These are phyloP conservation scores for Vicia sativa DNA, from an alignment of 306 rosid genomes.

Conservation along the genomic window DNA sequence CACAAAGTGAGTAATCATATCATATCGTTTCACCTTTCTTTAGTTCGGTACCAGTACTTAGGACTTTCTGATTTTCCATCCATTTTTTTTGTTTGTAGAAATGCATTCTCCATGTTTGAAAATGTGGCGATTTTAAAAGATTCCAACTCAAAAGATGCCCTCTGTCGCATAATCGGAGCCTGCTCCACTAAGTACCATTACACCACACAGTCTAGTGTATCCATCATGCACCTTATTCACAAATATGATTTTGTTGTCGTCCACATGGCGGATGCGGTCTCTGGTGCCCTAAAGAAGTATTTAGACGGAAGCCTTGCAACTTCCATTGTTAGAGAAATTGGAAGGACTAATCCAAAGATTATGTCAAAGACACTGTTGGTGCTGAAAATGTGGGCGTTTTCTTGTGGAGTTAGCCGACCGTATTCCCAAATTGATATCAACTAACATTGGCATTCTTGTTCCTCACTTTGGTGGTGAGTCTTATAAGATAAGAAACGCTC, in stretches of 20 bases:
- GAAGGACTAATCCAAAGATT: slow-evolving; percentile 91
- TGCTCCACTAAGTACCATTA: slow-evolving; percentile 90
- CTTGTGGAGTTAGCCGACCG: slow-evolving; percentile 90
- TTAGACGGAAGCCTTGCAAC: slow-evolving; percentile 83
- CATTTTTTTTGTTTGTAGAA: slow-evolving; percentile 51
- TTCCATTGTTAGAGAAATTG: slow-evolving; percentile 82
- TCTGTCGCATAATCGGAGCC: slow-evolving; percentile 82
- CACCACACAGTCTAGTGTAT: slow-evolving; percentile 82
- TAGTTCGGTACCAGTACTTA: neutral
- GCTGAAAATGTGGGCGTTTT: slow-evolving; percentile 90
- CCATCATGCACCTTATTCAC: slow-evolving; percentile 86
- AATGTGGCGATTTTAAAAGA: slow-evolving; percentile 66
- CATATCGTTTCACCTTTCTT: slow-evolving; percentile 2
- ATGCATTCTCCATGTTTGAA: slow-evolving; percentile 80
- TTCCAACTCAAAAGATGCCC: slow-evolving; percentile 69
- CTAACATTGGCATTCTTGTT: slow-evolving; percentile 84
- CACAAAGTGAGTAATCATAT: slow-evolving; percentile 67
- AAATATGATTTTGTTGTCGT: slow-evolving; percentile 86
- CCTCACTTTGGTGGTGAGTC: slow-evolving; percentile 98
- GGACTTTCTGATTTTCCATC: slow-evolving; percentile 35
- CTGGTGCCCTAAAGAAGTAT: slow-evolving; percentile 80
- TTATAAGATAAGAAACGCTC: slow-evolving; percentile 91
- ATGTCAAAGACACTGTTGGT: slow-evolving; percentile 80
- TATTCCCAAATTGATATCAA: slow-evolving; percentile 78
- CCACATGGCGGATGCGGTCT: slow-evolving; percentile 83